Percentiles rank a stretch among this genome's conserved stretches.
phyloP scores from a whole-genome alignment of 176 grass and related monocot genomes.

The Hsuehochloa calcarea region DNA sequence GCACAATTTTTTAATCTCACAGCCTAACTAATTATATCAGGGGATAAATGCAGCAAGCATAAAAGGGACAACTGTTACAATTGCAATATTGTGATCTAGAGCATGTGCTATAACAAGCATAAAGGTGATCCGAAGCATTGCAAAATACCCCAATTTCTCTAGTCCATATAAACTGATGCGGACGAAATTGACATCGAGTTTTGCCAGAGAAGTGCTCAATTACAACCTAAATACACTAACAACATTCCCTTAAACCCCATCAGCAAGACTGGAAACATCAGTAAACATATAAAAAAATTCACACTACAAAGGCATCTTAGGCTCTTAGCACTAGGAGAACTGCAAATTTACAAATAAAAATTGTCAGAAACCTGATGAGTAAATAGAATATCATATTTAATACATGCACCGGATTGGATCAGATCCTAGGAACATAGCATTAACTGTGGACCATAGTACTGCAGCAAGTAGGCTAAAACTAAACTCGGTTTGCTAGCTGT shows the following conservation, averaged over 20 bases:
- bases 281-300: not conserved
- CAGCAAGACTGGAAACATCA: not conserved
- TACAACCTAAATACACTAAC: not conserved
- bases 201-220: not conserved
- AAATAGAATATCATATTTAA: conserved; percentile 7
- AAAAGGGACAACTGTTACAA: not conserved
- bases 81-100: not conserved
- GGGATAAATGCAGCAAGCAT: conserved; percentile 5
- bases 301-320: not conserved
- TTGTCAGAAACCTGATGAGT: conserved; percentile 22
- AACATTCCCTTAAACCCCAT: not conserved
- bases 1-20: not conserved
- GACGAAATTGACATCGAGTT: not conserved
- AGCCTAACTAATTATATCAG: not conserved
- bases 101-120: conserved; percentile 3
- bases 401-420: not conserved
- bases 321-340: not conserved
- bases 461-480: conserved; percentile 18
- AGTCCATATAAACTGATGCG: not conserved
- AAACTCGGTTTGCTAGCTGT: not conserved
- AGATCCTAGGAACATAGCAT: conserved; percentile 37
- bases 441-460: conserved; percentile 14
- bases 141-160: not conserved
- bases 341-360: not conserved
- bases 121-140: not conserved